Conservation (phyloP, 805 yeast species). For the Kodamaea jinghongensis region DNA sequence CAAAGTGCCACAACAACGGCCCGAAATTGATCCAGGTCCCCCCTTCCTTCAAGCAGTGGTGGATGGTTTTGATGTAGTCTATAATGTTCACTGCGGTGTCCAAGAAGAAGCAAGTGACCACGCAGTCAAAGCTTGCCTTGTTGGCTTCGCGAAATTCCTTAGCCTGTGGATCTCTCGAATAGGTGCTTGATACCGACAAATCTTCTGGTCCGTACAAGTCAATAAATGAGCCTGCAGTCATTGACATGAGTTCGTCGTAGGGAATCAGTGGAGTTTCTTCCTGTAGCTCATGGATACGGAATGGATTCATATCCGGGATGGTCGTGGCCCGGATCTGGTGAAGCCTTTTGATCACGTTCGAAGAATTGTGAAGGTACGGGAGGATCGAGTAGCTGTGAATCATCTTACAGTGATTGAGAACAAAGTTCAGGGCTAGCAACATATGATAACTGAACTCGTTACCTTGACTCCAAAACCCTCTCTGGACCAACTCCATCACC, state of each 20-base stretch:
- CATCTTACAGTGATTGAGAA: slow-evolving; percentile 47
- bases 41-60: slow-evolving; percentile 40
- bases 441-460: slow-evolving; percentile 66
- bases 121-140: slow-evolving; percentile 38
- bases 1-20: slow-evolving; percentile 72
- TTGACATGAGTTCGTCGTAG: slow-evolving; percentile 56
- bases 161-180: slow-evolving; percentile 38
- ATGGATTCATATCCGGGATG: slow-evolving; percentile 53
- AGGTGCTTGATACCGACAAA: slow-evolving; percentile 32
- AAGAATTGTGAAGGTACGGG: slow-evolving; percentile 55
- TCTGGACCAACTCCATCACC: slow-evolving; percentile 50
- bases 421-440: slow-evolving; percentile 53
- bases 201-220: slow-evolving; percentile 60
- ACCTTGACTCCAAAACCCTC: slow-evolving; percentile 64
- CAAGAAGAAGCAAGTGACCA: slow-evolving; percentile 59
- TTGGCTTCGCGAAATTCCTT: slow-evolving; percentile 41
- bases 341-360: slow-evolving; percentile 44
- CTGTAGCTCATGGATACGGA: slow-evolving; percentile 30
- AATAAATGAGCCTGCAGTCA: slow-evolving; percentile 70
- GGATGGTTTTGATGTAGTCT: slow-evolving; percentile 52
- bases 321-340: slow-evolving; percentile 49
- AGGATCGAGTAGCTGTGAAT: slow-evolving; percentile 41
- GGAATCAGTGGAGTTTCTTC: slow-evolving; percentile 37
- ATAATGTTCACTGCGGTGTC: slow-evolving; percentile 62
- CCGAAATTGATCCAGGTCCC: slow-evolving; percentile 69